These are phyloP conservation scores for Yarrowia hollandica DNA, from an alignment of 805 yeast genomes.

Conservation along the genomic window DNA sequence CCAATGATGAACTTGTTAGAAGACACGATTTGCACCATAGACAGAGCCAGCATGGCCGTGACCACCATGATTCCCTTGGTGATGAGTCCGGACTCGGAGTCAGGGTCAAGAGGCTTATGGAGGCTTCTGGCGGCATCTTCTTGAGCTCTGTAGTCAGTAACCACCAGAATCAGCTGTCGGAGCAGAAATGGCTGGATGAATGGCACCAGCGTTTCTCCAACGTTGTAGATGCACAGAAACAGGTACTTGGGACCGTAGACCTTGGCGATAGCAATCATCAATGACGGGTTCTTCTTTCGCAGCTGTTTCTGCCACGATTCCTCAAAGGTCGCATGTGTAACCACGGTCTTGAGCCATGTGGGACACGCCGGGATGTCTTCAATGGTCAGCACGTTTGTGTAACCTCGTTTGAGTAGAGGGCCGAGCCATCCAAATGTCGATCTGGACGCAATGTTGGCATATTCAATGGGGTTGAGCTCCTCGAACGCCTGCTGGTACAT, in stretches of 20 bases:
- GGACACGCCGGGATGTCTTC: conserved; percentile 41
- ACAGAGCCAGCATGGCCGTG: conserved; percentile 68
- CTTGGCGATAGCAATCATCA: conserved; percentile 35
- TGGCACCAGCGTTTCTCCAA: conserved; percentile 47
- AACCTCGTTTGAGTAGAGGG: conserved; percentile 56
- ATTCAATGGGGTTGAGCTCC: conserved; percentile 37
- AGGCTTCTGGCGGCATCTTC: conserved; percentile 8
- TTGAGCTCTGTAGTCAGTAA: conserved; percentile 49
- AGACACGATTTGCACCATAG: conserved; percentile 73
- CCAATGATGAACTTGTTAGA: conserved; percentile 78
- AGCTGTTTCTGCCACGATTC: conserved; percentile 35
- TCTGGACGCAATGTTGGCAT: conserved; percentile 53
- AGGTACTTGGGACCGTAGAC: conserved; percentile 48
- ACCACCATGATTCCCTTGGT: conserved; percentile 77
- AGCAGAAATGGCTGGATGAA: conserved; percentile 48
- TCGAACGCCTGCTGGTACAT: neutral
- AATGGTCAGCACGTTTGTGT: conserved; percentile 46
- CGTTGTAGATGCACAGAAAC: conserved; percentile 49
- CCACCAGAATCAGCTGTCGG: conserved; percentile 47
- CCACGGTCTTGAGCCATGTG: conserved; percentile 41
- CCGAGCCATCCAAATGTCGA: conserved; percentile 63
- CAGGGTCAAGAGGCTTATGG: neutral
- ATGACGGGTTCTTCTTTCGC: conserved; percentile 32
- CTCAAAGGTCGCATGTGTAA: conserved; percentile 29
- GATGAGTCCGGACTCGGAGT: conserved; percentile 50